These are phyloP conservation scores for Acer saccharum DNA, from an alignment of 345 rosid species.

Conservation along the genomic window DNA sequence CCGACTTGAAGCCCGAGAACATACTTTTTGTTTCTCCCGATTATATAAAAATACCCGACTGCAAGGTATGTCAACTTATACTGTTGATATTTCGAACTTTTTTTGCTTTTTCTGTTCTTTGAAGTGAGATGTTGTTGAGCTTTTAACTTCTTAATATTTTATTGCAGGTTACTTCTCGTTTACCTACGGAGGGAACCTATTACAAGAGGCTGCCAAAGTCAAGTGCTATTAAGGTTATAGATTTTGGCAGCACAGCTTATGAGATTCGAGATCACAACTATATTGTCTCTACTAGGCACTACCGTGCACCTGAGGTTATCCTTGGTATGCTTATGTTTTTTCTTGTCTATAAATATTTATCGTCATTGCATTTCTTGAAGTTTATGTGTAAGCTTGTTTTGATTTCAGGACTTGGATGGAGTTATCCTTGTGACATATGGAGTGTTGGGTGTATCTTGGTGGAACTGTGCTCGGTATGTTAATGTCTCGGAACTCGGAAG, in stretches of 20 bases:
- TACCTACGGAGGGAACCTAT: slow-evolving; percentile 34
- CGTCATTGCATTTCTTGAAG: slow-evolving; percentile 10
- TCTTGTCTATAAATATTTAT: neutral
- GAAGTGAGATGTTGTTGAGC: neutral
- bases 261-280: slow-evolving; percentile 60
- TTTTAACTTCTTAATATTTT: slow-evolving; percentile 12
- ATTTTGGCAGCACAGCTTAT: slow-evolving; percentile 74
- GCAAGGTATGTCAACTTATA: slow-evolving; percentile 39
- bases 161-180: slow-evolving; percentile 38
- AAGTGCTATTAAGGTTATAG: slow-evolving; percentile 72
- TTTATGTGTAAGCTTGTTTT: slow-evolving; percentile 12
- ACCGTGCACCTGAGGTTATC: slow-evolving; percentile 80
- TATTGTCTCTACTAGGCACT: slow-evolving; percentile 74
- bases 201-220: slow-evolving; percentile 71
- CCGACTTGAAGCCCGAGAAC: slow-evolving; percentile 75
- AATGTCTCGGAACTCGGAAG: slow-evolving; percentile 2
- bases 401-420: slow-evolving; percentile 70
- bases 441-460: slow-evolving; percentile 75
- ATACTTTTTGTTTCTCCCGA: slow-evolving; percentile 63
- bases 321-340: slow-evolving; percentile 44
- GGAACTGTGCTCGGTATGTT: slow-evolving; percentile 66
- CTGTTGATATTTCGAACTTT: neutral
- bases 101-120: neutral
- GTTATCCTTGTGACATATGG: slow-evolving; percentile 71
- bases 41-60: slow-evolving; percentile 59